These are phyloP conservation scores for Dillenia turbinata DNA, from an alignment of 164 flowering plant genomes.

Conservation along the genomic window DNA sequence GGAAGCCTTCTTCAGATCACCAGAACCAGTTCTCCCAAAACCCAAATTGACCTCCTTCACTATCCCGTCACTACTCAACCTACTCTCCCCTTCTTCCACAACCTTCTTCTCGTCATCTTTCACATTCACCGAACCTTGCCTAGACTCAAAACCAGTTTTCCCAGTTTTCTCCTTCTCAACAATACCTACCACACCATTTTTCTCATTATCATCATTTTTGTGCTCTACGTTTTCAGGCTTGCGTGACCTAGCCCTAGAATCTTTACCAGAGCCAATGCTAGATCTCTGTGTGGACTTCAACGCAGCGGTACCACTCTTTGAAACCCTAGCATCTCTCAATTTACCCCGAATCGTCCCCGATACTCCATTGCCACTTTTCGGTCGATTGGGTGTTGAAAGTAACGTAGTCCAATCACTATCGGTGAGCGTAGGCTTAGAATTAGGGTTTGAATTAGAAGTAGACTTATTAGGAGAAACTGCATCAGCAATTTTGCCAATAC, in stretches of 20 bases:
- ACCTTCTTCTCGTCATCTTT: conserved; percentile 21
- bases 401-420: conserved; percentile 91
- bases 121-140: conserved; percentile 18
- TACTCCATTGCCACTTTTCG: conserved; percentile 35
- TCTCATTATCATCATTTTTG: conserved; percentile 11
- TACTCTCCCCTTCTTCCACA: conserved; percentile 12
- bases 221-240: no score
- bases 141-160: conserved; percentile 26
- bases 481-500: no score
- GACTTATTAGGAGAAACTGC: no score
- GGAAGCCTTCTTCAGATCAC: conserved; percentile 29
- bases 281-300: conserved; percentile 17
- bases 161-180: neutral
- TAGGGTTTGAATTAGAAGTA: conserved; percentile 8
- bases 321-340: conserved; percentile 30
- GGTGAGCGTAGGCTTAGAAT: conserved; percentile 29
- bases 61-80: conserved; percentile 12
- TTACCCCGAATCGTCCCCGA: conserved; percentile 24
- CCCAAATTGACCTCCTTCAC: conserved; percentile 14
- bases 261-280: conserved; percentile 9
- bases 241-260: no score
- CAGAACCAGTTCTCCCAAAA: conserved; percentile 20
- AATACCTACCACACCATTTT: conserved; percentile 24
- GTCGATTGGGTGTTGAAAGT: conserved; percentile 41
- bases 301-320: conserved; percentile 18